Evolutionary conservation across 2,329 filamentous ascomycete genomes (phyloP).

Genomic region (Sodiomyces alkalinus): DNA sequence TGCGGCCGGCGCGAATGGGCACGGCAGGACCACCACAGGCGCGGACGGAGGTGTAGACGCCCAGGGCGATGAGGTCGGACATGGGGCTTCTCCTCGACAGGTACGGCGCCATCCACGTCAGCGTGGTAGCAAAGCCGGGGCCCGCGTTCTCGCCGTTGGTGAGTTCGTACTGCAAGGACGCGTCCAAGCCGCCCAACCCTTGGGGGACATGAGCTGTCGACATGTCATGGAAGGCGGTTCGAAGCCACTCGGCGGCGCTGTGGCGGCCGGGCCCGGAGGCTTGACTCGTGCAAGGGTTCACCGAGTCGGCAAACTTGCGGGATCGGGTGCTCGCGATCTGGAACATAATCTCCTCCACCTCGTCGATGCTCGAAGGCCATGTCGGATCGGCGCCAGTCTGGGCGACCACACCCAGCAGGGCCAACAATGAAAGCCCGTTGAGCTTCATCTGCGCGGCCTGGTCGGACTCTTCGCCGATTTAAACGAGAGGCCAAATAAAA

Average conservation of each 20-base stretch:
- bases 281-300: conserved; percentile 40
- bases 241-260: conserved; percentile 46
- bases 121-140: conserved; percentile 35
- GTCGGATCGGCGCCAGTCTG: conserved; percentile 32
- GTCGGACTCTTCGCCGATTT: too few relatives aligned
- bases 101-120: conserved; percentile 37
- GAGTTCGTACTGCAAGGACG: conserved; percentile 44
- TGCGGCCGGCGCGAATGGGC: conserved; percentile 35
- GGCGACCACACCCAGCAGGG: conserved; percentile 20
- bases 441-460: conserved; percentile 14
- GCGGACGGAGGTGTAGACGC: conserved; percentile 41
- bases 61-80: conserved; percentile 42
- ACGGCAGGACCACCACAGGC: conserved; percentile 42
- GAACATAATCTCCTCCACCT: conserved; percentile 49
- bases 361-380: conserved; percentile 44
- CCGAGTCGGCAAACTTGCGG: conserved; percentile 38
- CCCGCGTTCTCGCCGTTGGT: conserved; percentile 39
- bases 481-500: too few relatives aligned
- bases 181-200: conserved; percentile 39
- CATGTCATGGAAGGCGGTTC: conserved; percentile 48
- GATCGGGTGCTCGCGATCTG: conserved; percentile 38
- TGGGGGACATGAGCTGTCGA: conserved; percentile 33
- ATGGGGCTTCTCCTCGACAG: conserved; percentile 34
- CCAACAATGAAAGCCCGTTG: conserved; percentile 13
- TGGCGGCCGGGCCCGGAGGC: conserved; percentile 37